These are phyloP conservation scores for Protomyces pachydermus DNA, from an alignment of 1,139 yeast genomes.

Conservation along the genomic window DNA sequence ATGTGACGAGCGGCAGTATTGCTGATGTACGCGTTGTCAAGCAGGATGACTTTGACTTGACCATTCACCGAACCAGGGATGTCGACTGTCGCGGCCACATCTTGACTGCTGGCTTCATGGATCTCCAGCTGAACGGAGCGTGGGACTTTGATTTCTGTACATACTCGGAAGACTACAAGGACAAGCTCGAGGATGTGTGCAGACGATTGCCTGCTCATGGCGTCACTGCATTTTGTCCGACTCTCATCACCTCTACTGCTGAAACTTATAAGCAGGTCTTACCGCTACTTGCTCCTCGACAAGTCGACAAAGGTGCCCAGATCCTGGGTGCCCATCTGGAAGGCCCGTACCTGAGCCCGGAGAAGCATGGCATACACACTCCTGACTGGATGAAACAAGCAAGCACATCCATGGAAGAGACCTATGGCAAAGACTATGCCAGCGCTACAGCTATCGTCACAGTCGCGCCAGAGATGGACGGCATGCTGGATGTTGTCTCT, in stretches of 20 bases:
- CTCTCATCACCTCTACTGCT: slow-evolving; percentile 54
- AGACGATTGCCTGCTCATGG: slow-evolving; percentile 48
- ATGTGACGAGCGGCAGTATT: neutral
- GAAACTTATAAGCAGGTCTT: slow-evolving; percentile 51
- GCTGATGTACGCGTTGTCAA: neutral
- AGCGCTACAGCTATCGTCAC: slow-evolving; percentile 52
- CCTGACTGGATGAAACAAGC: slow-evolving; percentile 48
- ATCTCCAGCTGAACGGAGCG: slow-evolving; percentile 59
- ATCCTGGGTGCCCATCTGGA: slow-evolving; percentile 62
- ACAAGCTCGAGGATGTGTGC: slow-evolving; percentile 35
- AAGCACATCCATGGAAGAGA: slow-evolving; percentile 45
- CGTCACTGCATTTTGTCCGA: slow-evolving; percentile 58
- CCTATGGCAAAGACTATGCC: slow-evolving; percentile 48
- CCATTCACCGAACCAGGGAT: neutral
- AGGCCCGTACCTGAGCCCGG: slow-evolving; percentile 55
- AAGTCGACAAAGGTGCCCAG: slow-evolving; percentile 46
- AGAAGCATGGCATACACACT: slow-evolving; percentile 57
- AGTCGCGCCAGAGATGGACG: slow-evolving; percentile 60
- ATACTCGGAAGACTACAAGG: slow-evolving; percentile 37
- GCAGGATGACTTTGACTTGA: neutral
- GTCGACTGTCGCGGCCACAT: slow-evolving; percentile 50
- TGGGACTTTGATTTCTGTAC: slow-evolving; percentile 54
- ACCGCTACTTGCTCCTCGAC: slow-evolving; percentile 46
- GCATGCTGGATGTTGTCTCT: slow-evolving; percentile 51
- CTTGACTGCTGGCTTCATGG: slow-evolving; percentile 58